Conservation (phyloP, 2,329 filamentous ascomycete genomes). For the Cytospora piceae region DNA sequence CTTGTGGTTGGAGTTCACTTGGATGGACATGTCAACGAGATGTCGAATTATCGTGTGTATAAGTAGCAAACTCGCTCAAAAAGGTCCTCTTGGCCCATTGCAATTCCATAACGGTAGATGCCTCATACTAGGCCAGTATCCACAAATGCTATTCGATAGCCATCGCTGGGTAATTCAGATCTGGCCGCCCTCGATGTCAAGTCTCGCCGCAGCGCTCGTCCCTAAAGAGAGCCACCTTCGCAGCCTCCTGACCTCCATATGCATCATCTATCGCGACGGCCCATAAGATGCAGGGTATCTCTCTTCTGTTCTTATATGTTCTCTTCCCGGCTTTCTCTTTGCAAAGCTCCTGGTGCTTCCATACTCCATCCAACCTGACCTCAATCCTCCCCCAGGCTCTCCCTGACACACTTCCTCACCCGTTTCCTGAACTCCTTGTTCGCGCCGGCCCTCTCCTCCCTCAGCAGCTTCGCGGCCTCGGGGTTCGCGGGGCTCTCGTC, state of each 20-base stretch:
- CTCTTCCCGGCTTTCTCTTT: too few species aligned
- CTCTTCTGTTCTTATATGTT: too few species aligned
- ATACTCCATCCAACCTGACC: background rate
- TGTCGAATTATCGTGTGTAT: too few species aligned
- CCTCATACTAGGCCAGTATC: background rate
- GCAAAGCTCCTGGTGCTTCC: too few species aligned
- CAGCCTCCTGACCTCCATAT: background rate
- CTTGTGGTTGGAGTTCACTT: background rate
- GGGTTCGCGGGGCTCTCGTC: conserved; percentile 95
- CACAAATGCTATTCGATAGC: conserved; percentile 2
- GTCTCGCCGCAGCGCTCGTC: background rate
- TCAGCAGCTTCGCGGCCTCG: conserved; percentile 86
- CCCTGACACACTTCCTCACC: conserved; percentile 77
- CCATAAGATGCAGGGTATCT: background rate
- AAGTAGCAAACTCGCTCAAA: background rate
- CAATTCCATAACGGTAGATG: background rate
- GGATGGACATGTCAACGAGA: background rate
- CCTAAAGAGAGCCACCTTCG: background rate
- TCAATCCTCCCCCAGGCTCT: conserved; percentile 76
- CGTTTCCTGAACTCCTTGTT: conserved; percentile 75
- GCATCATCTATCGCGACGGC: background rate
- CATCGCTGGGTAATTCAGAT: background rate
- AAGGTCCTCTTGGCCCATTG: background rate
- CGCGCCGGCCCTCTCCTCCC: conserved; percentile 69
- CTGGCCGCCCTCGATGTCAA: background rate